Conservation (phyloP, 1,139 yeast species). For the Geotrichum histeridarum region DNA sequence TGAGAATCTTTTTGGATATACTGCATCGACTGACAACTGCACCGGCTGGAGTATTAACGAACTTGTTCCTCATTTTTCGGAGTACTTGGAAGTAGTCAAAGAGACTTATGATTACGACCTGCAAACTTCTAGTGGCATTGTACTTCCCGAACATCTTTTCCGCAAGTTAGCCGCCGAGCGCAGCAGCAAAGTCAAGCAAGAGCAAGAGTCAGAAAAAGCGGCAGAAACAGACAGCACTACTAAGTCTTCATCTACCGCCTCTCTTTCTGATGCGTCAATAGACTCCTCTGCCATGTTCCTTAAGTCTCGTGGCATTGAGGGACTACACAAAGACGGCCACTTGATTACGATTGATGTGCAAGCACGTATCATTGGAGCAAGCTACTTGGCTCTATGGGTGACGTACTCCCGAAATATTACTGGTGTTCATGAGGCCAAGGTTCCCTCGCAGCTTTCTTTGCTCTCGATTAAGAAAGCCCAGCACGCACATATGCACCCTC, state of each 20-base stretch:
- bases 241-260: conserved; percentile 3
- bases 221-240: background rate
- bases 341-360: conserved; percentile 68
- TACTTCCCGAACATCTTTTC: conserved; percentile 85
- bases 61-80: conserved; percentile 62
- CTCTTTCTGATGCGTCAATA: conserved; percentile 6
- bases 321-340: conserved; percentile 66
- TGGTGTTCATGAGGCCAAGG: conserved; percentile 29
- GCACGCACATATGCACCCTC: conserved; percentile 19
- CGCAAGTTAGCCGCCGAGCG: conserved; percentile 47
- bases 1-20: conserved; percentile 69
- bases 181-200: conserved; percentile 1
- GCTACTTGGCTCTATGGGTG: conserved; percentile 72
- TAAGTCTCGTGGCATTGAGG: conserved; percentile 51
- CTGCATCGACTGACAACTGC: conserved; percentile 40
- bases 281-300: conserved; percentile 23
- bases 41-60: conserved; percentile 49
- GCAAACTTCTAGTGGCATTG: conserved; percentile 46
- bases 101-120: conserved; percentile 27
- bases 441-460: conserved; percentile 57
- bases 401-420: conserved; percentile 55
- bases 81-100: conserved; percentile 49
- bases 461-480: conserved; percentile 39
- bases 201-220: background rate
- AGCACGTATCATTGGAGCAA: conserved; percentile 59